Evolutionary conservation across 352 stramenopile genomes (phyloP), one percentile per base, ranked within the genome.

Genomic region (Phytophthora melonis): DNA sequence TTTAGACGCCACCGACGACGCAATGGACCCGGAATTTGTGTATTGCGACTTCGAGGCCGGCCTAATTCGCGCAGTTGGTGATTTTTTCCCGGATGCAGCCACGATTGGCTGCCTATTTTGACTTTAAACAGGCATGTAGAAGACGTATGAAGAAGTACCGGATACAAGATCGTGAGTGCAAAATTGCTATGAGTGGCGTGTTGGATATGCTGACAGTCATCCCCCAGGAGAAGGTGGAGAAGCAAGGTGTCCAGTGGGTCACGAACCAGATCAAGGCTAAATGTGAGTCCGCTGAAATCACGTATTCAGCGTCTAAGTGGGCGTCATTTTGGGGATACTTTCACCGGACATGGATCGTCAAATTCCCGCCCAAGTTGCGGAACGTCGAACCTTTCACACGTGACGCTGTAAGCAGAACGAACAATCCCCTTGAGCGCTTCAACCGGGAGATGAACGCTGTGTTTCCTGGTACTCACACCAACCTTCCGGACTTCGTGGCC

Each of bases 381-480:
- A 70, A 70, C 21, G 55, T 65, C 6, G n/a, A 58, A 5, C 55
- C 8, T 9, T 2, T 43, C 13, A 68, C 41, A n/a, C 16, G 32
- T 6, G 5, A 3, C 6, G 16, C 18, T 10, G 11, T 72, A 4
- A 63, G 36, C 13, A n/a, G 63, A 11, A 74, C 59, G 18, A 76
- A 76, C 39, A 78, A 74, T 55, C 36, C 58, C 0, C 54, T 75
- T 2, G 66, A 78, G 34, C 25, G 63, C 23, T 76, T 76, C 39
- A 78, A 81, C 36, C 57, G 65, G 0, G 55, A 71, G 36, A 36
- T 81, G 49, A 78, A 78, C 16, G 30, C 58, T 8, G 63, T 30
- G 0, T 74, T 73, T 27, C 19, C 19, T 1, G 64, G 27, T 0
- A 49, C 67, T 0, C 68, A 80, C 25, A 53, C 73, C 1, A 70